phyloP scores from a whole-genome alignment of 1,284 basidiomycete genomes.

The Porodaedalea pini region DNA sequence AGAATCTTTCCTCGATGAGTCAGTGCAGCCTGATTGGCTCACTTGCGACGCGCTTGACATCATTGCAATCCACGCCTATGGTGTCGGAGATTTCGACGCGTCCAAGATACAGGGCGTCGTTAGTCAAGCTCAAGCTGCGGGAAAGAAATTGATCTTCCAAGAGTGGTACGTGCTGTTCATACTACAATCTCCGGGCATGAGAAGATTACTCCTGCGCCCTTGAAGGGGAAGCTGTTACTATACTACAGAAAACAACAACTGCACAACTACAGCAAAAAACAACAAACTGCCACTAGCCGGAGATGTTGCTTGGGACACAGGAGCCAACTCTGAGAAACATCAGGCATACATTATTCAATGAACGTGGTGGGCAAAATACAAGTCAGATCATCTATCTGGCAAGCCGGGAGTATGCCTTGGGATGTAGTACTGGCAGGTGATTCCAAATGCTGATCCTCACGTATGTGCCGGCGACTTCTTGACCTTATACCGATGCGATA shows the following conservation, averaged over 20 bases:
- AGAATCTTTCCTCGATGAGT: constrained; percentile 35
- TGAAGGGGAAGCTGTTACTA: constrained; percentile 34
- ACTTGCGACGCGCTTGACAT: constrained; percentile 35
- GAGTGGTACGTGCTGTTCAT: constrained; percentile 32
- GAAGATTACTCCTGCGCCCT: background rate
- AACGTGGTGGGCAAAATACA: too few relatives aligned
- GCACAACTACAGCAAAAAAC: too few relatives aligned
- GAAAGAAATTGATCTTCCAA: constrained; percentile 35
- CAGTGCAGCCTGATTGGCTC: constrained; percentile 35
- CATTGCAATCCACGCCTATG: constrained; percentile 40
- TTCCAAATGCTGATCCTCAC: constrained; percentile 24
- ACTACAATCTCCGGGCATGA: background rate
- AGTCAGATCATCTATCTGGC: constrained; percentile 32
- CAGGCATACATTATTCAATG: too few relatives aligned
- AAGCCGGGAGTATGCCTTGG: constrained; percentile 28
- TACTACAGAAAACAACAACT: constrained; percentile 33
- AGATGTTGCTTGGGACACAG: constrained; percentile 25
- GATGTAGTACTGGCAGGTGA: constrained; percentile 30
- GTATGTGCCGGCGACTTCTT: constrained; percentile 1
- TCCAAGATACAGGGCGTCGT: constrained; percentile 31
- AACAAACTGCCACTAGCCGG: too few relatives aligned
- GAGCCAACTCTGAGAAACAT: too few relatives aligned
- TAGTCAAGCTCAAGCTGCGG: constrained; percentile 29
- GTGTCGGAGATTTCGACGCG: constrained; percentile 31
- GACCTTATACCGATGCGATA: too few relatives aligned